phyloP scores from a whole-genome alignment of 2,329 filamentous ascomycete genomes.

The Davidsoniella virescens region DNA sequence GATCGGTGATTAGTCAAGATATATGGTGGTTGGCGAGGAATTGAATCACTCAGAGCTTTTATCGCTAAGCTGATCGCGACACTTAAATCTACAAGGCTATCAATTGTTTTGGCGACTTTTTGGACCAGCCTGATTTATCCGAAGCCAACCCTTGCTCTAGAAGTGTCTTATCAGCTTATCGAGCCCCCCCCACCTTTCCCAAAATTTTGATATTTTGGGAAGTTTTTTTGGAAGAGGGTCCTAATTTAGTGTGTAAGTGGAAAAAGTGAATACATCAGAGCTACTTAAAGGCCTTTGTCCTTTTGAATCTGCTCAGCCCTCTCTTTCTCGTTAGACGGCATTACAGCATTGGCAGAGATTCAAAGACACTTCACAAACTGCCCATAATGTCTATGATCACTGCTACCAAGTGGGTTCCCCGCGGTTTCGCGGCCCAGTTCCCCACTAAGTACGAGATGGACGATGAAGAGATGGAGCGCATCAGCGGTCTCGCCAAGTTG shows the following conservation, averaged over 20 bases:
- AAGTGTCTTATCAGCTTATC: conserved; percentile 8
- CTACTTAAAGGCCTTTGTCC: conserved; percentile 2
- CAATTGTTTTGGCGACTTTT: background rate
- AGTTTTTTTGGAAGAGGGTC: background rate
- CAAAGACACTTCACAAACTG: conserved; percentile 13
- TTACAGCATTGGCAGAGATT: background rate
- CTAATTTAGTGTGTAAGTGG: conserved; percentile 5
- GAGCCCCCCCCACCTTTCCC: conserved; percentile 9
- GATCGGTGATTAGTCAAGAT: background rate
- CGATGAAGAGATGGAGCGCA: conserved; percentile 59
- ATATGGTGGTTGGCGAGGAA: background rate
- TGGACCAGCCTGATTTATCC: conserved; percentile 7
- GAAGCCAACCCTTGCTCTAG: background rate
- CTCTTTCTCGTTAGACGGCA: conserved; percentile 3
- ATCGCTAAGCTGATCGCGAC: background rate
- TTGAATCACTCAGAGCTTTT: background rate
- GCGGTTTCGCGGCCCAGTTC: conserved; percentile 61
- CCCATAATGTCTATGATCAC: conserved; percentile 57
- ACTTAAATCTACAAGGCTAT: conserved; percentile 8
- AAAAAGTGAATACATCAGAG: background rate
- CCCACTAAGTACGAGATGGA: conserved; percentile 60
- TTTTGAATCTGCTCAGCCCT: background rate
- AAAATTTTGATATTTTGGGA: conserved; percentile 3
- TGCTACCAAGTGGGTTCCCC: conserved; percentile 58
- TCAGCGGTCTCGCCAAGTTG: conserved; percentile 56